phyloP scores from a whole-genome alignment of 345 rosid species.

The Syzygium oleosum region DNA sequence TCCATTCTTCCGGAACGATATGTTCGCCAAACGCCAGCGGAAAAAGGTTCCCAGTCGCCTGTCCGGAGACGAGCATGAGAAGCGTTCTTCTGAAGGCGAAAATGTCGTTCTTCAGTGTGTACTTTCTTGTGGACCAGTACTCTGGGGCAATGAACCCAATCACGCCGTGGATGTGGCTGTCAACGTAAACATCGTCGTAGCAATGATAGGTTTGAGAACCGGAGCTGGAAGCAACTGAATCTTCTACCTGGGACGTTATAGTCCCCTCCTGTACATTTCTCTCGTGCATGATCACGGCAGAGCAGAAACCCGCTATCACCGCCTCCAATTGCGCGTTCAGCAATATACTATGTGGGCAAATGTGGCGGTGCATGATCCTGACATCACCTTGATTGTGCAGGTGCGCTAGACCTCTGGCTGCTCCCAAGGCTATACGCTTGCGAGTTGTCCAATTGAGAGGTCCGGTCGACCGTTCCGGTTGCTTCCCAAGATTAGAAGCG shows the following conservation, averaged over 20 bases:
- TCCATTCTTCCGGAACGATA: not conserved
- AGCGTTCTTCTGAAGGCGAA: not conserved
- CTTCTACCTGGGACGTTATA: not conserved
- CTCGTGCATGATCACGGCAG: not conserved
- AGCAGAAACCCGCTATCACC: not conserved
- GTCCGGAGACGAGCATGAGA: conserved; percentile 1
- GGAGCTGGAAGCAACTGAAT: not conserved
- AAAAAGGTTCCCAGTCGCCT: not conserved
- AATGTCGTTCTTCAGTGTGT: conserved; percentile 2
- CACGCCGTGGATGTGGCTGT: not conserved
- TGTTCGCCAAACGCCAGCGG: not conserved
- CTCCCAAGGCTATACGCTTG: not conserved
- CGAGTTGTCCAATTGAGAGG: not conserved
- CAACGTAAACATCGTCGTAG: not conserved
- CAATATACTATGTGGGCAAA: not conserved
- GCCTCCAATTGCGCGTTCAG: not conserved
- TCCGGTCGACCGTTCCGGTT: not conserved
- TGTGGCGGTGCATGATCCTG: not conserved
- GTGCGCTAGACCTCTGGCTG: not conserved
- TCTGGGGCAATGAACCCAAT: not conserved
- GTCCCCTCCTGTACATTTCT: not conserved
- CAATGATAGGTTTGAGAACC: not conserved
- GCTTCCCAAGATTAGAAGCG: not conserved
- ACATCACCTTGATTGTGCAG: not conserved
- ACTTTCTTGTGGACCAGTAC: not conserved